Evolutionary conservation across 768 basidiomycete species (phyloP), one percentile per base, ranked within the genome.

Genomic region (Mycena chlorophos): DNA sequence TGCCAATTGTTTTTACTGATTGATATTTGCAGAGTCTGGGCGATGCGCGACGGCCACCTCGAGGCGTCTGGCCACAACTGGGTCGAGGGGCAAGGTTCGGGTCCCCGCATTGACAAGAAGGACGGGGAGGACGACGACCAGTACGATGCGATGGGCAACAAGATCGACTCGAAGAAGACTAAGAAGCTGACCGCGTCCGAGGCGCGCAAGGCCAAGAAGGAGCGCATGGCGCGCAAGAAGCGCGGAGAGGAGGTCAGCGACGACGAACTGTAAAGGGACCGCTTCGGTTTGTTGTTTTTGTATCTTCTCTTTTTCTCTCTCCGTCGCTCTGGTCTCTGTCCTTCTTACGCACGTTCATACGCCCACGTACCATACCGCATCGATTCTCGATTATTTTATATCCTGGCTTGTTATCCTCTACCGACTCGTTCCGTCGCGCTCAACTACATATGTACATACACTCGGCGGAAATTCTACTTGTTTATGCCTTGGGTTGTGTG

Each of bases 61-160:
- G 93, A 95, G 78, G 94, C 96, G 5, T 98, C 95, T 40, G 95
- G 94, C 59, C 94, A 96, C 82, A 96, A 97, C 84, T 97, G 95
- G 96, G 94, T 97, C 68, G 97, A 98, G 76, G 97, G 97, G 46
- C 97, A 99, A 74, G 97, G 97, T 53, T 81, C 93, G 19, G 96
- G 96, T 12, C 73, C 94, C 40, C 87, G 95, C 55, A 98, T 99
- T 66, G 97, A 97, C 83, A 90, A 94, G 85, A 84, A 84, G 68
- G 89, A 84, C 5, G 95, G 88, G 48, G 92, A 92, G 64, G 95
- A 97, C 59, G 92, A 95, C 48, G 94, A 85, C 37, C 76, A 82
- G 66, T 98, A 90, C 69, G 97, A 99, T 71, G 97, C 97, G 22
- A 91, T 99, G 90, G 96, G 96, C 57, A 98, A 98, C 89, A 95